Percentiles rank a stretch among this genome's conserved stretches.
These are phyloP conservation scores for Miscanthus lutarioriparius DNA, from an alignment of 176 grass and related monocot genomes.

Conservation along the genomic window DNA sequence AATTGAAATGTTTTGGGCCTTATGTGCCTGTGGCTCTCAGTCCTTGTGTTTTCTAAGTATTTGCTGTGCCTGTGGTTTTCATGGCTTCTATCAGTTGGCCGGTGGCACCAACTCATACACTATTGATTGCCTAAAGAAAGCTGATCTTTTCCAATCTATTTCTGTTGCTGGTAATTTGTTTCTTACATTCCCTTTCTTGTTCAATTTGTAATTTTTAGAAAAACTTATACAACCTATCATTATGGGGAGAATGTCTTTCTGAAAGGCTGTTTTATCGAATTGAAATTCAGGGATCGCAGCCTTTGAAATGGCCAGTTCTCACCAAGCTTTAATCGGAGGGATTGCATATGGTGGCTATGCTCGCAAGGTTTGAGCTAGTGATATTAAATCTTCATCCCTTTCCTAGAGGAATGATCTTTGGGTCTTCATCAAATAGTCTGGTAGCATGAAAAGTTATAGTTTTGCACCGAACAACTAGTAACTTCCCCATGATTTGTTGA, in stretches of 20 bases:
- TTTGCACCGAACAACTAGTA: background rate
- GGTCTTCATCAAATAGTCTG: background rate
- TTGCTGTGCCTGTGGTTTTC: conserved; percentile 41
- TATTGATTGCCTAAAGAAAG: conserved; percentile 75
- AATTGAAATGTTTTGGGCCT: background rate
- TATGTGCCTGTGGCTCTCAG: background rate
- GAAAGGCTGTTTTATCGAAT: background rate
- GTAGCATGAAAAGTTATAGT: background rate
- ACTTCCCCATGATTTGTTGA: background rate
- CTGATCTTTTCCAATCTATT: conserved; percentile 56
- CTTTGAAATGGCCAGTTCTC: conserved; percentile 7
- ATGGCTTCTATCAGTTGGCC: conserved; percentile 92
- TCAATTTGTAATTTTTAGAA: background rate
- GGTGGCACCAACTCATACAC: conserved; percentile 86
- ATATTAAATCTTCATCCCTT: background rate
- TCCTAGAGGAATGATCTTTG: background rate
- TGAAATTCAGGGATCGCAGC: conserved; percentile 27
- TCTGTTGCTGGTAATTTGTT: conserved; percentile 45
- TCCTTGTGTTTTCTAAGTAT: conserved; percentile 18
- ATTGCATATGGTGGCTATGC: conserved; percentile 97
- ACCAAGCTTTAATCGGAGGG: conserved; percentile 71
- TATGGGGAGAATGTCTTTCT: background rate
- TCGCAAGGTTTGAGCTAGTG: conserved; percentile 66
- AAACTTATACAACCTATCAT: background rate
- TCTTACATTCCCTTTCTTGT: background rate